These are phyloP conservation scores for Penicillium coprophilum DNA, from an alignment of 495 filamentous ascomycete species.

Conservation along the genomic window DNA sequence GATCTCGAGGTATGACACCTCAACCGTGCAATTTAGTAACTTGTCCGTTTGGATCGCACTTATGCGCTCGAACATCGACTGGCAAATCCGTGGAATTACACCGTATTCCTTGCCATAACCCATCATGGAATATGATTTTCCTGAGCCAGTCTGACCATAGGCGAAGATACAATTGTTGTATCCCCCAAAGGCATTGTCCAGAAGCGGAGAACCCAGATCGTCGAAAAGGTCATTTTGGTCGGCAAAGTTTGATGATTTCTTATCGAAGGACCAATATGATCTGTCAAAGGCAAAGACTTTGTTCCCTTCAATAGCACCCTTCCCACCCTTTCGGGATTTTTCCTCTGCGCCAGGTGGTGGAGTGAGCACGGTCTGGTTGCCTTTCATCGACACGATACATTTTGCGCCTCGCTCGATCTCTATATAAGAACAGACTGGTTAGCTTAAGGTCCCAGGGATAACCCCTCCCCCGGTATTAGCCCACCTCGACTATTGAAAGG, in stretches of 20 bases:
- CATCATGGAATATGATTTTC: slow-evolving; percentile 99
- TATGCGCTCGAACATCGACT: slow-evolving; percentile 94
- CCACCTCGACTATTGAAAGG: slow-evolving; percentile 93
- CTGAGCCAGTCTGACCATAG: slow-evolving; percentile 97
- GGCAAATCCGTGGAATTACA: slow-evolving; percentile 97
- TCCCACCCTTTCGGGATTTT: slow-evolving; percentile 58
- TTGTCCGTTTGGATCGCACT: slow-evolving; percentile 70
- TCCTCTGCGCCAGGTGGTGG: slow-evolving; percentile 68
- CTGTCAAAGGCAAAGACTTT: slow-evolving; percentile 95
- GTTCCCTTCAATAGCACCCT: slow-evolving; percentile 65
- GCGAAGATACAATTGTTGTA: slow-evolving; percentile 99
- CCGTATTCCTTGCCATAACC: slow-evolving; percentile 95
- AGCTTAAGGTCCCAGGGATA: neutral
- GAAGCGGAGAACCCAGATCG: slow-evolving; percentile 83
- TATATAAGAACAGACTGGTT: slow-evolving; percentile 30
- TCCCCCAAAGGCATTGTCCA: slow-evolving; percentile 97
- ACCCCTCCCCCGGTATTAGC: slow-evolving; percentile 25
- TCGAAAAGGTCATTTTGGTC: slow-evolving; percentile 86
- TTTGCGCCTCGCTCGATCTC: slow-evolving; percentile 88
- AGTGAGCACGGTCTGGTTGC: slow-evolving; percentile 80
- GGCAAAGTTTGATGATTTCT: slow-evolving; percentile 75
- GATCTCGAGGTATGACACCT: slow-evolving; percentile 98
- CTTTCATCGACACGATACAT: slow-evolving; percentile 98
- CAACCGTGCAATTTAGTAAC: slow-evolving; percentile 83
- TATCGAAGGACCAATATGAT: slow-evolving; percentile 97